These are phyloP conservation scores for Pestalotiopsis sp. DNA, from an alignment of 2,329 filamentous ascomycete species.

Conservation along the genomic window DNA sequence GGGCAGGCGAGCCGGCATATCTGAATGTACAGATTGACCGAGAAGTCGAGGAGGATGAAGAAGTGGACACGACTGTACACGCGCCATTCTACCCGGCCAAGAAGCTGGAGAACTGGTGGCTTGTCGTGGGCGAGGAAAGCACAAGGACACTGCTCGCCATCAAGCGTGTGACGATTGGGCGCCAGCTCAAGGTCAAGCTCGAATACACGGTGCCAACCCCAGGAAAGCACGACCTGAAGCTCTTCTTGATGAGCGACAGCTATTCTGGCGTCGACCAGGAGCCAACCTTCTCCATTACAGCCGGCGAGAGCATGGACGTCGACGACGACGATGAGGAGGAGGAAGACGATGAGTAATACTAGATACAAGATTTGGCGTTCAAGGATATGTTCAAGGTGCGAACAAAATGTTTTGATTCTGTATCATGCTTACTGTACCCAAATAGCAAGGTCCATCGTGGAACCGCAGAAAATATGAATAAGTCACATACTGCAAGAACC, in stretches of 20 bases:
- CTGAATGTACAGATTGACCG: conserved; percentile 84
- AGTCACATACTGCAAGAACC: neutral
- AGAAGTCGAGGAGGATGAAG: conserved; percentile 72
- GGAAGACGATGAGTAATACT: conserved; percentile 59
- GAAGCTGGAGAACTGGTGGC: conserved; percentile 99
- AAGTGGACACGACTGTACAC: conserved; percentile 83
- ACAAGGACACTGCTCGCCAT: conserved; percentile 87
- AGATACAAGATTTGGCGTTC: conserved; percentile 4
- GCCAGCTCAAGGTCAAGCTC: conserved; percentile 75
- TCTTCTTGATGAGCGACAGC: conserved; percentile 96
- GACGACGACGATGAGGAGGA: conserved; percentile 84
- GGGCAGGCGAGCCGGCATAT: conserved; percentile 78
- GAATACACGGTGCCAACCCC: conserved; percentile 87
- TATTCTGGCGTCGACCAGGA: conserved; percentile 98
- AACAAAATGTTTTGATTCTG: conserved; percentile 20
- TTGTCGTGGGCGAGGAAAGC: conserved; percentile 91
- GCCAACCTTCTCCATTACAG: conserved; percentile 81
- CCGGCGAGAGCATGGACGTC: conserved; percentile 92
- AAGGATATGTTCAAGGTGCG: conserved; percentile 23
- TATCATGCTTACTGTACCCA: conserved; percentile 34
- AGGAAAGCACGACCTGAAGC: conserved; percentile 83
- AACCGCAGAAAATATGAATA: neutral
- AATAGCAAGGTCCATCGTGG: conserved; percentile 23
- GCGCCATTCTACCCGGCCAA: conserved; percentile 90
- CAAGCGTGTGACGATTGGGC: conserved; percentile 88